Evolutionary conservation across 2,329 filamentous ascomycete species (phyloP).

Genomic region (Penicillium decumbens): DNA sequence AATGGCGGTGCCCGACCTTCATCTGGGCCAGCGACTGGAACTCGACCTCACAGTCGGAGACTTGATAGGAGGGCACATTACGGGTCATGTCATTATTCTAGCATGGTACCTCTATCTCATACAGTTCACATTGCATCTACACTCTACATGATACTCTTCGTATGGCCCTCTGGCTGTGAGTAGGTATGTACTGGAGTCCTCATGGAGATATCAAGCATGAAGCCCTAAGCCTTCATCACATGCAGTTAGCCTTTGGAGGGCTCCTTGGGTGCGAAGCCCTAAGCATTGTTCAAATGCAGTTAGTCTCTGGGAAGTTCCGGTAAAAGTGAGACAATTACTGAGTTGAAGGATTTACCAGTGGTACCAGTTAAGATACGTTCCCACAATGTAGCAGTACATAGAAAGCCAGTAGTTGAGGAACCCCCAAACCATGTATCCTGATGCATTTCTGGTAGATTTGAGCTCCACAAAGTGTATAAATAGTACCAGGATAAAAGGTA

Average conservation of each 20-base stretch:
- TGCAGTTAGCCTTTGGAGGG: neutral
- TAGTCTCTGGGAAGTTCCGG: neutral
- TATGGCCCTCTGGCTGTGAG: neutral
- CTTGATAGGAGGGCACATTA: neutral
- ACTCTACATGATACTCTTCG: neutral
- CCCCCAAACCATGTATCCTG: neutral
- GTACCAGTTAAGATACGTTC: neutral
- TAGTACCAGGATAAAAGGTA: neutral
- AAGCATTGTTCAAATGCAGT: neutral
- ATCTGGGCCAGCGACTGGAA: constrained; percentile 65
- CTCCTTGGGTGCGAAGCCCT: neutral
- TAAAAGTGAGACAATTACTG: neutral
- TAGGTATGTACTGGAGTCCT: neutral
- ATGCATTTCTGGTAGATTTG: neutral
- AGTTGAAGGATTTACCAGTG: neutral
- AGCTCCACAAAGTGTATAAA: neutral
- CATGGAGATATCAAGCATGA: neutral
- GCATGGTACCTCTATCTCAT: neutral
- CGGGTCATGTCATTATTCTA: neutral
- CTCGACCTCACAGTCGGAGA: constrained; percentile 16
- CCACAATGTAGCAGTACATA: neutral
- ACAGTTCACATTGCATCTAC: neutral
- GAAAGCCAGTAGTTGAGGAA: neutral
- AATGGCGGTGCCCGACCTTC: constrained; percentile 86
- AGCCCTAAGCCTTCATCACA: neutral